A percentile compares a stretch with the other conserved stretches of the same genome.
phyloP scores from a whole-genome alignment of 2,329 filamentous ascomycete genomes.

The Nothomitra cinnamomea region DNA sequence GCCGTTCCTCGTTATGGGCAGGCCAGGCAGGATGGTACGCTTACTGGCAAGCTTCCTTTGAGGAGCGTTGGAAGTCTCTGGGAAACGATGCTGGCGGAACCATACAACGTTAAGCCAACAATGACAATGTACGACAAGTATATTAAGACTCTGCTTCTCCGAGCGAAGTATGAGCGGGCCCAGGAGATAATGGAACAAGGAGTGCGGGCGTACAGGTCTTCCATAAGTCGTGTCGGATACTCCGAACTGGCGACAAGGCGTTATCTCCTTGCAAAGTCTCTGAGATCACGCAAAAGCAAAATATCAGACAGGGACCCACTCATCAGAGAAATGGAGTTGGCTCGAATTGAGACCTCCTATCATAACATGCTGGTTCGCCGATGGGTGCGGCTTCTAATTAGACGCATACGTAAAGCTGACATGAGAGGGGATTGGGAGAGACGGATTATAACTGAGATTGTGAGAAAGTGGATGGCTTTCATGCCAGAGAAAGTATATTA shows the following conservation, averaged over 20 bases:
- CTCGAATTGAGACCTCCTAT: not conserved
- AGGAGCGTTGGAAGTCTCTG: conserved; percentile 37
- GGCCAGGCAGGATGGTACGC: conserved; percentile 13
- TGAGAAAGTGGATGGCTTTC: not conserved
- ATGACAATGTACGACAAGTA: conserved; percentile 35
- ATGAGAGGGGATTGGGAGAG: not conserved
- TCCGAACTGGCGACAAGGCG: not conserved
- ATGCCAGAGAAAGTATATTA: not conserved
- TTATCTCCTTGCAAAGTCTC: not conserved
- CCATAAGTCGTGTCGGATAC: not conserved
- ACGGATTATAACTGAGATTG: not conserved
- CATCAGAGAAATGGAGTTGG: not conserved
- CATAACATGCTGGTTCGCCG: not conserved
- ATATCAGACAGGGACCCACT: not conserved
- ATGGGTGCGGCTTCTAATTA: conserved; percentile 1
- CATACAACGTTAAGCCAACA: conserved; percentile 38
- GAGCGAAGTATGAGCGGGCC: not conserved
- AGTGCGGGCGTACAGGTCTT: not conserved
- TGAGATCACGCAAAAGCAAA: not conserved
- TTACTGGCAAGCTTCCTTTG: conserved; percentile 22
- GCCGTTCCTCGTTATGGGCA: conserved; percentile 22
- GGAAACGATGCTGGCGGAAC: conserved; percentile 39
- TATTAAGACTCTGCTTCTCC: not conserved
- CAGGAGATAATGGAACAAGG: not conserved
- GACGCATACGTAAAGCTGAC: not conserved